phyloP scores from a whole-genome alignment of 2,329 filamentous ascomycete species.

The Fusarium sambucinum region DNA sequence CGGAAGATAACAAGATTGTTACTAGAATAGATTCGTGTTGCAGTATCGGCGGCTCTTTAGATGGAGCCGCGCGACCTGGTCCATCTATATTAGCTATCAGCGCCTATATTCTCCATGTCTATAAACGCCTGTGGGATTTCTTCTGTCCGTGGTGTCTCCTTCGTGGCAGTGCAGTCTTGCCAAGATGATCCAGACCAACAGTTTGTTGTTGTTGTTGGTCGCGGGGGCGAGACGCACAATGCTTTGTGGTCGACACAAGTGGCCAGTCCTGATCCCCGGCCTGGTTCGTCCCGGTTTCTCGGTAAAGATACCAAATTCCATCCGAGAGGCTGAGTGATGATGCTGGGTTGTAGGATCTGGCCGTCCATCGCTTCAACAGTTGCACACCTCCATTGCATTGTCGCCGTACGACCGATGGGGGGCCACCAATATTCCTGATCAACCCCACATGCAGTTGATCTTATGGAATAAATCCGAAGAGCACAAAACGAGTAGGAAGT shows the following conservation, averaged over 20 bases:
- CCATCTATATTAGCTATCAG: slow-evolving; percentile 7
- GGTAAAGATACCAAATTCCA: slow-evolving; percentile 4
- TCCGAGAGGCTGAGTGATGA: slow-evolving; percentile 14
- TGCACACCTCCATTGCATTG: not conserved
- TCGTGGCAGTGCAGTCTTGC: slow-evolving; percentile 27
- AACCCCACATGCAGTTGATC: not conserved
- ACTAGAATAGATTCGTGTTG: slow-evolving; percentile 22
- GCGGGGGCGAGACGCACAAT: slow-evolving; percentile 10
- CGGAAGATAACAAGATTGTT: not conserved
- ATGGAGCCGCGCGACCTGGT: slow-evolving; percentile 1
- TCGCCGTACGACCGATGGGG: slow-evolving; percentile 11
- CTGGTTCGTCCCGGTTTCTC: slow-evolving; percentile 15
- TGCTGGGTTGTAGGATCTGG: slow-evolving; percentile 10
- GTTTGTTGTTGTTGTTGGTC: slow-evolving; percentile 3
- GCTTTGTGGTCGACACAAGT: slow-evolving; percentile 5
- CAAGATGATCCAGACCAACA: slow-evolving; percentile 11
- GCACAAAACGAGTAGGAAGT: not conserved
- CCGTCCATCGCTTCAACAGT: not conserved
- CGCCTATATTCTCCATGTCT: slow-evolving; percentile 10
- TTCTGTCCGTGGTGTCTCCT: not conserved
- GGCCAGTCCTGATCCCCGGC: slow-evolving; percentile 1
- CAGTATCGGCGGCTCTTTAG: slow-evolving; percentile 22
- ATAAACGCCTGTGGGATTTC: slow-evolving; percentile 13
- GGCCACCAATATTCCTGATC: not conserved
- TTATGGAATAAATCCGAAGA: not conserved